Base-by-base conservation (phyloP, 2,329 filamentous ascomycete genomes). In the Aspergillus quadrilineatus region DNA sequence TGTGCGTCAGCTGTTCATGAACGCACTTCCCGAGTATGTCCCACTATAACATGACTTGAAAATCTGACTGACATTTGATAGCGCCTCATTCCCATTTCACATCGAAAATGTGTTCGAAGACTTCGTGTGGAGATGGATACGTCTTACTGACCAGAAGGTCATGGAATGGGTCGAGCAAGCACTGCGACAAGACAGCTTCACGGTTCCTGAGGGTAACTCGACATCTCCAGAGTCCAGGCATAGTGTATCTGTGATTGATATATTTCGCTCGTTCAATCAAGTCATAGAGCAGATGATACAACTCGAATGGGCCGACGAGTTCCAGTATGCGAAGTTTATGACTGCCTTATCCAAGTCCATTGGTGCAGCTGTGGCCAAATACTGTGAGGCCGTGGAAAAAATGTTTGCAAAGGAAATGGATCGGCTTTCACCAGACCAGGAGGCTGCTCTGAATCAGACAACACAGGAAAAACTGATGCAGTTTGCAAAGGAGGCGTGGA, bases 291-390 rank as follows among this genome's bases (percentile, higher is more conserved):
- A 95, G 66, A 85, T 99, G 53, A 86, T 90, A 53, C 81, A 90
- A 64, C 81, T 99, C 9, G 86, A 92, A 59, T 99, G 94, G 94
- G 89, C 92, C 62, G 91, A 97, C 70, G 90, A 96, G 67, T 81
- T 96, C 37, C 92, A 96, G 63, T 90, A 96, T 70, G 93, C 94
- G 39, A 91, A 92, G 60, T 99, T 99, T 75, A 97, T 97, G 92
- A 99, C 94, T 14, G 86, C 91, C 1, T 79, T 97, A 14, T 87
- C 92, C 12, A 95, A 92, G 67, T 88, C 89, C 0, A 90, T 97
- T 58, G 88, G 92, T 1, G 82, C 84, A 46, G 92, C 91, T 15
- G 84, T 99, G 47, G 88, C 89, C 10, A 85, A 86, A 64, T 99
- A 99, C 72, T 99, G 94, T 71, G 94, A 99, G 69, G 79, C 93